Evolutionary conservation across 164 flowering plant species (phyloP).

Genomic region (Chloranthus sessilifolius): DNA sequence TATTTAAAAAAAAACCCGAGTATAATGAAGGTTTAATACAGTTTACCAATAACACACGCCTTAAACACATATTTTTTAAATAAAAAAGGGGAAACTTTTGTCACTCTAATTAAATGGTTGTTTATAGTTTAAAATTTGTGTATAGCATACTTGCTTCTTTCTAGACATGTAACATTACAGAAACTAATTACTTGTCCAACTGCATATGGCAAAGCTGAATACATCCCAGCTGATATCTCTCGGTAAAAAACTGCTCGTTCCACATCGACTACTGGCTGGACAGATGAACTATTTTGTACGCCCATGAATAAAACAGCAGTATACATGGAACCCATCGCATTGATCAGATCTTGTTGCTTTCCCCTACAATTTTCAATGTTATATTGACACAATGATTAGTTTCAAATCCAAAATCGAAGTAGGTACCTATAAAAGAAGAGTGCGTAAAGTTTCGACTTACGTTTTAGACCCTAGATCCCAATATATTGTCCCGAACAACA

Average conservation of each 20-base stretch:
- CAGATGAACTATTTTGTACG: conserved; percentile 38
- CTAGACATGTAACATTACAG: too few species aligned
- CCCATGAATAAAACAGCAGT: conserved; percentile 45
- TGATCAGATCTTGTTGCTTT: conserved; percentile 27
- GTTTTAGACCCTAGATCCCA: conserved; percentile 41
- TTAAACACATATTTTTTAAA: too few species aligned
- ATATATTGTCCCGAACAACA: conserved; percentile 43
- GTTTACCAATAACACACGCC: too few species aligned
- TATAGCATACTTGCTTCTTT: too few species aligned
- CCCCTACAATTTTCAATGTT: conserved; percentile 15
- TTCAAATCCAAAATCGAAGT: too few species aligned
- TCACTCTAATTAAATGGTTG: too few species aligned
- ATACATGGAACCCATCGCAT: conserved; percentile 52
- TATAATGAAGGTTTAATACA: too few species aligned
- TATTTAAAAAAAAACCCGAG: too few species aligned
- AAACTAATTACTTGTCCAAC: conserved; percentile 45
- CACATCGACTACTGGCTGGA: conserved; percentile 46
- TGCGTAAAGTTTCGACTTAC: too few species aligned
- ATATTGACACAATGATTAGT: background rate
- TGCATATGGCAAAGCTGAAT: conserved; percentile 52
- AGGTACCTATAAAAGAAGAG: too few species aligned
- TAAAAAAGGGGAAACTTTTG: too few species aligned
- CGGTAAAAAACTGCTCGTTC: conserved; percentile 53
- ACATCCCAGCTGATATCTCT: conserved; percentile 55
- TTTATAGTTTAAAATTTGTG: too few species aligned